Evolutionary conservation across 1,284 basidiomycete species (phyloP), one percentile per base, ranked within the genome.

Genomic region (Apiotrichum gamsii): DNA sequence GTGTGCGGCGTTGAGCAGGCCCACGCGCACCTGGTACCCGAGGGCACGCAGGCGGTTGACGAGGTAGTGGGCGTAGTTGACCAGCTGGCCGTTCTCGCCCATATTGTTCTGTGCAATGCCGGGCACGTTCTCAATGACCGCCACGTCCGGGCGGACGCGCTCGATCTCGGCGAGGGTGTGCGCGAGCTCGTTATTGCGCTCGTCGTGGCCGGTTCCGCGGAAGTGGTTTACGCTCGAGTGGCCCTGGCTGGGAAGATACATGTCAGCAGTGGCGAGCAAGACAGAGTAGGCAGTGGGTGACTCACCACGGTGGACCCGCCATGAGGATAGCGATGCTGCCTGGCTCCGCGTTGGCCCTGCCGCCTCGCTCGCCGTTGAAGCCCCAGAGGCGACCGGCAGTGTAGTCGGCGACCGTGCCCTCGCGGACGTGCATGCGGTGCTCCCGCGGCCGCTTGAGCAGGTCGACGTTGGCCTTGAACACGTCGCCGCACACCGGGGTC

Each of bases 61-160:
- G 1, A 51, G 54, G 15, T 44, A 43, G 2, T 19, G 19, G 1
- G 30, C 21, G n/a, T 29, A 43, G 39, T 50, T 54, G 14, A 46
- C 32, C 13, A 14, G 23, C 5, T 10, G 29, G 8, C 14, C 38
- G 8, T 51, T 42, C 8, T 6, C 25, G 8, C 8, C 25, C 8
- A 23, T 21, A 11, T 39, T 39, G 8, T 56, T 52, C 31, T 46
- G 36, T 18, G 60, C 60, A 42, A 62, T 55, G 0, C 62, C 61
- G 0, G 54, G 51, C 1, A 68, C 65, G 37, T 66, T 68, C 44
- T 68, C 65, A 14, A 68, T 29, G 1, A 68, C 33, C 28, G 59
- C 52, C 16, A 58, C 45, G 29, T 52, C 54, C 0, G 65, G 61
- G 5, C 28, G 46, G 2, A 60, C 11, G 3, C 54, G 51, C 4